phyloP scores from a whole-genome alignment of 1,284 basidiomycete genomes.

The Malassezia restricta region DNA sequence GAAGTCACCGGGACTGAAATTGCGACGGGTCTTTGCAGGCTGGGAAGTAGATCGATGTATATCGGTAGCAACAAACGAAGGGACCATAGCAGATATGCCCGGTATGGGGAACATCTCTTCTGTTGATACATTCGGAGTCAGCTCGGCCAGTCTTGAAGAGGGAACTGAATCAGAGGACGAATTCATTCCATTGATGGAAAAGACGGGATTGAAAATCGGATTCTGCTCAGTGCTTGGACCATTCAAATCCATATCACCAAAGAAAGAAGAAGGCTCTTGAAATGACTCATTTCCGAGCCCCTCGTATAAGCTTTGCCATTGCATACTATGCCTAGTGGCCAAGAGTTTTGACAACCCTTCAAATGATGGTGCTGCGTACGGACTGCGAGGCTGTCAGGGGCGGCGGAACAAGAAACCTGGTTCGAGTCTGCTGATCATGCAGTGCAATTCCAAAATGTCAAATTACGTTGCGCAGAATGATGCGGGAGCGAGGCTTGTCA shows the following conservation, averaged over 20 bases:
- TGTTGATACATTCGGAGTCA: not conserved
- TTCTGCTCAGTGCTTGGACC: not conserved
- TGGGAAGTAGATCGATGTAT: conserved; percentile 13
- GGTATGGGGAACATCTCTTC: not conserved
- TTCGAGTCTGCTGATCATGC: no score
- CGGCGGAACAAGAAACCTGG: no score
- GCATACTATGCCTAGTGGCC: not conserved
- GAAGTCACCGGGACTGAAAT: not conserved
- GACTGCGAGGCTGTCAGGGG: no score
- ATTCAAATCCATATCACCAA: not conserved
- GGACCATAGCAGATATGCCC: not conserved
- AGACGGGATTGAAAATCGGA: no score
- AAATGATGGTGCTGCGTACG: no score
- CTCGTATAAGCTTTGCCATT: not conserved
- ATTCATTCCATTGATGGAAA: no score
- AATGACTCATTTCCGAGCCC: not conserved
- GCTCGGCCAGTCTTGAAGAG: not conserved
- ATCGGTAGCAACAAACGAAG: conserved; percentile 4
- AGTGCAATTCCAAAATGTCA: no score
- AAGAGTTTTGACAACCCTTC: no score
- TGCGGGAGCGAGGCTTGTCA: no score
- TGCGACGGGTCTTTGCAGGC: conserved; percentile 6
- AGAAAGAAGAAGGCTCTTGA: not conserved
- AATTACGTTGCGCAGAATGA: no score
- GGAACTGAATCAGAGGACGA: no score